phyloP scores from a whole-genome alignment of 148 eudicot species.

The Rheum nobile region DNA sequence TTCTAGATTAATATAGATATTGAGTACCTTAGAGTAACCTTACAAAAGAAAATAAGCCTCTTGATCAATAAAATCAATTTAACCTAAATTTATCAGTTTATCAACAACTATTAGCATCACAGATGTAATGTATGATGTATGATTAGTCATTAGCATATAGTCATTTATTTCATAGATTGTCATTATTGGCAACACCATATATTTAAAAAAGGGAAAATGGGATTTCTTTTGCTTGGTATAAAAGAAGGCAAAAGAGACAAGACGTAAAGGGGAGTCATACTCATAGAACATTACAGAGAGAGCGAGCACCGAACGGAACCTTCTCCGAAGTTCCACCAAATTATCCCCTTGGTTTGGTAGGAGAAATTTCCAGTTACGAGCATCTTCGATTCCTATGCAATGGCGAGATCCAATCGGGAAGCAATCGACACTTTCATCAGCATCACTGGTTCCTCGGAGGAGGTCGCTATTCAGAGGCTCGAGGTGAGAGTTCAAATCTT shows the following conservation, averaged over 20 bases:
- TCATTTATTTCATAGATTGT: no score
- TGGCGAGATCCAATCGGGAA: constrained; percentile 61
- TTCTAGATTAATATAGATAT: no score
- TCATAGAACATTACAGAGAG: constrained; percentile 4
- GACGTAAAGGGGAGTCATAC: neutral
- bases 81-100: no score
- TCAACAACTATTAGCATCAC: no score
- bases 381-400: constrained; percentile 10
- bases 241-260: neutral
- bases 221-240: neutral
- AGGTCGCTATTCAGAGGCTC: constrained; percentile 46
- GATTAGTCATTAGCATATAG: no score
- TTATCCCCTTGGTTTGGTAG: no score
- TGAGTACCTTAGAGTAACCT: no score
- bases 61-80: no score
- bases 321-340: neutral
- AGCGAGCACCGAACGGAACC: constrained; percentile 4
- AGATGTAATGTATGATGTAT: no score
- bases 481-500: constrained; percentile 31
- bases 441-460: constrained; percentile 70
- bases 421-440: constrained; percentile 67
- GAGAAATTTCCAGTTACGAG: neutral
- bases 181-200: no score
- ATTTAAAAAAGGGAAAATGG: neutral
- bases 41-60: no score